Evolutionary conservation across 1,139 yeast species (phyloP), one percentile per base, ranked within the genome.

Genomic region (Meyerozyma smithsonii): DNA sequence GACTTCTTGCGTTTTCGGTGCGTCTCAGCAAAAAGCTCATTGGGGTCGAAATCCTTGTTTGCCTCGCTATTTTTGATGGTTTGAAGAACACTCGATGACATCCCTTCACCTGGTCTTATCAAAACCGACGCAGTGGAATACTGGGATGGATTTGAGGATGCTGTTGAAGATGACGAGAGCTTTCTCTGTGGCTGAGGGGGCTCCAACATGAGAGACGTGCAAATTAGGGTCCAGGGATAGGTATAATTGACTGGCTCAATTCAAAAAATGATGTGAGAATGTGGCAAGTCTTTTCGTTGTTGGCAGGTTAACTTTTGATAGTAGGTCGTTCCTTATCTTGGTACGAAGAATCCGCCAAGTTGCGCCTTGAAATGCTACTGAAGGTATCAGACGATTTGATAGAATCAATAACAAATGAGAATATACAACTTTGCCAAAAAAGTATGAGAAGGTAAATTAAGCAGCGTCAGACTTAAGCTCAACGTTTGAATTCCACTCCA

Each of bases 11-110:
- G 36, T 54, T 53, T 55, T 35, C 51, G 48, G 46, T 65, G 68
- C 38, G 74, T 56, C 39, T 69, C 70, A 11, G 62, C 56, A 43
- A 54, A 70, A 36, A 70, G 51, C 28, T 61, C 68, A 46, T 66
- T 61, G 21, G 73, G 58, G 42, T 64, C 56, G 39, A 66, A 63
- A 32, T 51, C 53, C 36, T 50, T 47, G 16, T 48, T 21, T 35
- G 45, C 41, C 20, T 51, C 54, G 36, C 54, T 54, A 32, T 49
- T 51, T 32, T 55, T 56, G 39, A 65, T 61, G 40, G 61, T 60
- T 43, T 51, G 56, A 15, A 65, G 49, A 24, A 67, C 72, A 23
- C 55, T 52, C 42, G 62, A 57, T 38, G 69, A 61, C 24, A 56
- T 58, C 37, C 51, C 47, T 51, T 36, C 36, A 37, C 6, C 49